Base-by-base conservation (phyloP, 169 alveolate genomes). In the Cyclospora cayetanensis region DNA sequence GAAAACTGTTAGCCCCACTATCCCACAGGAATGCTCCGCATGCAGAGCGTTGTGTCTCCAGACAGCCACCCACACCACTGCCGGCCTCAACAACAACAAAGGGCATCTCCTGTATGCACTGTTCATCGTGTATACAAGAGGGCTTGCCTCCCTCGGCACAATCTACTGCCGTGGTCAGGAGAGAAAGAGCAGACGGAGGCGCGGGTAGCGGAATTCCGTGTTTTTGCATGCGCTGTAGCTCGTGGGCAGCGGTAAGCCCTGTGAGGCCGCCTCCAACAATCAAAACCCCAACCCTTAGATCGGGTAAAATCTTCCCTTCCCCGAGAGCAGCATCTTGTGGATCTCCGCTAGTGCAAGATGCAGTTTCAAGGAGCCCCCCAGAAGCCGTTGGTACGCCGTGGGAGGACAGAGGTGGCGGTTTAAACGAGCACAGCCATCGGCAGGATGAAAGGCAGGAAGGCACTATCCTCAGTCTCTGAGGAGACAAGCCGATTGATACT, bases 211-310 rank as follows among this genome's bases (percentile, higher is more conserved):
- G 39, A 3, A 22, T 18, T 18, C 76, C 39, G 15, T 63, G 50
- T 22, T 79, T 39, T 52, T 79, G 72, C 89, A 50, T 25, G 27
- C 29, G 52, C 72, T 46, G 89, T 72, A 50, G 52, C 39, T 52
- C 43, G 42, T 87, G 70, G 46, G 92, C 92, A 11, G 92, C 92
- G 1, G 92, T 68, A 22, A 87, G 86, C 31, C 92, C 92, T 12
- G 92, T 87, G 66, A 87, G 65, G n/a, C 92, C 92, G 2, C 60
- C 92, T 4, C 92, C 92, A n/a, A 87, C 92, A 1, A 87, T 46
- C 55, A 87, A 53, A 52, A 87, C 86, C 1, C 65, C 85, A 0
- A 74, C 85, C 53, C 65, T 55, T 0, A 72, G 84, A 42, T n/a
- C n/a, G n/a, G n/a, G n/a, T n/a, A n/a, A n/a, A n/a, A n/a, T n/a